A percentile compares a stretch with the other conserved stretches of the same genome.
phyloP scores from a whole-genome alignment of 2,329 filamentous ascomycete genomes.

The Colletotrichum agaves region DNA sequence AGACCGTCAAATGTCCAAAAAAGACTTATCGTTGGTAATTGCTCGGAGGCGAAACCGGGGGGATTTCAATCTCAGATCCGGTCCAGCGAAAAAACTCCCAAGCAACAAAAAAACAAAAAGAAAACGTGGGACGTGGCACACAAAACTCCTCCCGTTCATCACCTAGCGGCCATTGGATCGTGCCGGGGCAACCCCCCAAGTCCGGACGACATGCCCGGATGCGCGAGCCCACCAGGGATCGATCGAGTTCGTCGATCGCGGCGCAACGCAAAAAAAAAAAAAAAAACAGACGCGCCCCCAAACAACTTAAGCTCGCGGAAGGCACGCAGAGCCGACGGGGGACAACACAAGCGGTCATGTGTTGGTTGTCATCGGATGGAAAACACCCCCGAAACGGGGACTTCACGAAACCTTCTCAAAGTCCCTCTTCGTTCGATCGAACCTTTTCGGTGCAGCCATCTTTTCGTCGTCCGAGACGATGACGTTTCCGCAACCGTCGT shows the following conservation, averaged over 20 bases:
- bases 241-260: neutral
- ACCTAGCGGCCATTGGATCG: neutral
- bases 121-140: neutral
- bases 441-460: neutral
- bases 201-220: neutral
- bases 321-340: neutral
- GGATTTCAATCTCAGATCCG: neutral
- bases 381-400: neutral
- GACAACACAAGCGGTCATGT: too few species aligned
- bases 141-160: neutral
- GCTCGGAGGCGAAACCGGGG: neutral
- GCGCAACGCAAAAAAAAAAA: neutral
- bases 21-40: neutral
- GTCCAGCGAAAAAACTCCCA: conserved; percentile 1
- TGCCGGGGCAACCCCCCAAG: neutral
- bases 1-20: neutral
- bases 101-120: too few species aligned
- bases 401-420: conserved; percentile 10
- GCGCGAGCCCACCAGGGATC: neutral
- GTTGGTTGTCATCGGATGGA: conserved; percentile 17
- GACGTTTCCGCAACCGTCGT: too few species aligned
- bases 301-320: conserved; percentile 15
- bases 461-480: neutral
- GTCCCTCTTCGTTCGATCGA: neutral
- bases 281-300: too few species aligned